phyloP scores from a whole-genome alignment of 495 filamentous ascomycete species.

The Aspergillus heteromorphus region DNA sequence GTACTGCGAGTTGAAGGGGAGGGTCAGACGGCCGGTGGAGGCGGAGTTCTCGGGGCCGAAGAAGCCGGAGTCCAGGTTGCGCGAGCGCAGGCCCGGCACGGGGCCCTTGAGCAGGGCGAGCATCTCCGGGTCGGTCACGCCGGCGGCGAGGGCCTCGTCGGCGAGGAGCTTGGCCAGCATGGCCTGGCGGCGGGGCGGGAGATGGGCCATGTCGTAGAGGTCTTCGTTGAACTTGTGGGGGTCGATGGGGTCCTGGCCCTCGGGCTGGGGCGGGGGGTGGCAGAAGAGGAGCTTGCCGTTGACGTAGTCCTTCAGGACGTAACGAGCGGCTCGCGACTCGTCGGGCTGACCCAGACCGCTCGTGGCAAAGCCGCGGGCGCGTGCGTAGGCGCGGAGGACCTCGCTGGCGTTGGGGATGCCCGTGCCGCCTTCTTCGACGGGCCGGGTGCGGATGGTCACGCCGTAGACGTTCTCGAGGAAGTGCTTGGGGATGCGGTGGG shows the following conservation, averaged over 20 bases:
- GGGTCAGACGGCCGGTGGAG: conserved; percentile 58
- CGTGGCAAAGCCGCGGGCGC: conserved; percentile 82
- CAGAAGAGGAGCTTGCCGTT: conserved; percentile 91
- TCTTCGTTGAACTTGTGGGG: conserved; percentile 76
- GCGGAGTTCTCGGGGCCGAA: conserved; percentile 62
- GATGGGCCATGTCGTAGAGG: conserved; percentile 73
- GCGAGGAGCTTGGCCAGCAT: conserved; percentile 43
- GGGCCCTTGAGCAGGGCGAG: conserved; percentile 16
- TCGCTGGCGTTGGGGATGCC: conserved; percentile 86
- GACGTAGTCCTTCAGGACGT: conserved; percentile 95
- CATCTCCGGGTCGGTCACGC: conserved; percentile 37
- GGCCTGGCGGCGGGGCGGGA: conserved; percentile 64
- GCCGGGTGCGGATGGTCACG: conserved; percentile 75
- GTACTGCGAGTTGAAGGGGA: conserved; percentile 84
- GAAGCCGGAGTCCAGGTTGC: conserved; percentile 76
- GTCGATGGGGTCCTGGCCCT: conserved; percentile 58
- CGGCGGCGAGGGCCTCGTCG: conserved; percentile 27
- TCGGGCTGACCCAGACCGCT: conserved; percentile 86
- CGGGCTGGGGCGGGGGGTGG: conserved; percentile 67
- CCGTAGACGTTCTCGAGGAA: conserved; percentile 93
- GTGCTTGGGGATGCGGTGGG: conserved; percentile 79
- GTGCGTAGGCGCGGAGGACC: conserved; percentile 78
- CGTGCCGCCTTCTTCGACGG: conserved; percentile 88
- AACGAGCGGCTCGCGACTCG: conserved; percentile 84
- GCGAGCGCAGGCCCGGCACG: conserved; percentile 61